A percentile compares a stretch with the other conserved stretches of the same genome.
Evolutionary conservation across 2,329 filamentous ascomycete genomes (phyloP).

Genomic region (Magnaporthiopsis poae): DNA sequence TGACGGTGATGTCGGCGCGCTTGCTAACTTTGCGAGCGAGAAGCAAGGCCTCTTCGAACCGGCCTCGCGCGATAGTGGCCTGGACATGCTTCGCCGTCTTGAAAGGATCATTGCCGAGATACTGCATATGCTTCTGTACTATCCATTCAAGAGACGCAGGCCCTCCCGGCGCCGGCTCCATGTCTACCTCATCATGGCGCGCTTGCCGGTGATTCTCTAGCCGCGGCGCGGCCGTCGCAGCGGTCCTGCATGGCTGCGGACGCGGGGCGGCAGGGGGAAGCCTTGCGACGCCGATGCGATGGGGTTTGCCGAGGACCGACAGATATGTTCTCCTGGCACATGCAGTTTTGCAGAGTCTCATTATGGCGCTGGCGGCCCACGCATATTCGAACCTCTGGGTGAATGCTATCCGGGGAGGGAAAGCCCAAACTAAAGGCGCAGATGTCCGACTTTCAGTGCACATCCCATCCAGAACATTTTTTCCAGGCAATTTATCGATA

Average conservation of each 20-base stretch:
- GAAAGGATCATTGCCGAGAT: slow-evolving; percentile 55
- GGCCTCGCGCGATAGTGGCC: slow-evolving; percentile 46
- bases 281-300: background rate
- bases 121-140: slow-evolving; percentile 46
- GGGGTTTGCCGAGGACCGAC: background rate
- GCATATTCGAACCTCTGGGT: background rate
- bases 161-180: too few relatives aligned
- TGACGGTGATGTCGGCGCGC: slow-evolving; percentile 54
- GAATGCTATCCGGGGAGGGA: background rate
- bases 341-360: background rate
- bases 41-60: slow-evolving; percentile 56
- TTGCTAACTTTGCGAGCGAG: slow-evolving; percentile 62
- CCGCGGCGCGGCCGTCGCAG: background rate
- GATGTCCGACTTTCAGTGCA: background rate
- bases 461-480: background rate
- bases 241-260: background rate
- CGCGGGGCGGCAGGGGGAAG: too few relatives aligned
- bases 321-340: background rate
- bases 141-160: slow-evolving; percentile 22
- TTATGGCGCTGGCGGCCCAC: background rate
- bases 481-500: background rate
- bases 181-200: background rate
- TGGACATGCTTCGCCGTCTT: slow-evolving; percentile 61
- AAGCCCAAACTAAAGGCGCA: background rate
- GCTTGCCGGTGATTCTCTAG: background rate